A percentile compares a stretch with the other conserved stretches of the same genome.
Evolutionary conservation across 169 alveolate genomes (phyloP).

Genomic region (Plasmodium reichenowi): DNA sequence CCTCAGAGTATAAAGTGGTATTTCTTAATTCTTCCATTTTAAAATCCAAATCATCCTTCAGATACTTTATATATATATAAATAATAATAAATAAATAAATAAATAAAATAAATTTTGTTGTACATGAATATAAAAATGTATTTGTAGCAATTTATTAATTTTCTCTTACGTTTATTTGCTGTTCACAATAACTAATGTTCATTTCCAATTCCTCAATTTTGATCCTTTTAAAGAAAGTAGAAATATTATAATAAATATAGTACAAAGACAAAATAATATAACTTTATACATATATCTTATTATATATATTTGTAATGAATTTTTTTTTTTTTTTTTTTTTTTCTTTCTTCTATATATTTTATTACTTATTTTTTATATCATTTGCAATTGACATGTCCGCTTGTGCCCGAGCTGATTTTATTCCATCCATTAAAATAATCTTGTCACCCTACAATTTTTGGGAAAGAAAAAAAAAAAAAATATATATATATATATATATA

Average conservation of each 20-base stretch:
- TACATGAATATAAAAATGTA: slow-evolving; percentile 6
- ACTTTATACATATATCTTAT: neutral
- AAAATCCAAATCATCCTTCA: slow-evolving; percentile 28
- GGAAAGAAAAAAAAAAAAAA: neutral
- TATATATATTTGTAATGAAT: neutral
- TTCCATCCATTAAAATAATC: slow-evolving; percentile 59
- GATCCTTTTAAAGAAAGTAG: slow-evolving; percentile 15
- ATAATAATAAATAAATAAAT: neutral
- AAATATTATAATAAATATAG: neutral
- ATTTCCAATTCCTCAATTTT: slow-evolving; percentile 59
- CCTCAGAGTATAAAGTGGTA: slow-evolving; percentile 14
- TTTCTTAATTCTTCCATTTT: slow-evolving; percentile 30
- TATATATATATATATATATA: neutral
- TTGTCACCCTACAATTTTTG: slow-evolving; percentile 46
- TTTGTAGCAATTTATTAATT: neutral
- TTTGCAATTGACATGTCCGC: slow-evolving; percentile 68
- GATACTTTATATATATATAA: slow-evolving; percentile 4
- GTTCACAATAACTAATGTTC: slow-evolving; percentile 65
- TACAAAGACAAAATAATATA: slow-evolving; percentile 1
- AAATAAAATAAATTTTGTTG: neutral
- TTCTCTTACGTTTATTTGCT: slow-evolving; percentile 48
- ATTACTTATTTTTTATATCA: slow-evolving; percentile 57
- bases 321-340: neutral
- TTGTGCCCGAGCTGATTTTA: slow-evolving; percentile 54
- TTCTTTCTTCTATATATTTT: neutral